Evolutionary conservation across 1,139 yeast species (phyloP).

Genomic region (Pichia sp.): DNA sequence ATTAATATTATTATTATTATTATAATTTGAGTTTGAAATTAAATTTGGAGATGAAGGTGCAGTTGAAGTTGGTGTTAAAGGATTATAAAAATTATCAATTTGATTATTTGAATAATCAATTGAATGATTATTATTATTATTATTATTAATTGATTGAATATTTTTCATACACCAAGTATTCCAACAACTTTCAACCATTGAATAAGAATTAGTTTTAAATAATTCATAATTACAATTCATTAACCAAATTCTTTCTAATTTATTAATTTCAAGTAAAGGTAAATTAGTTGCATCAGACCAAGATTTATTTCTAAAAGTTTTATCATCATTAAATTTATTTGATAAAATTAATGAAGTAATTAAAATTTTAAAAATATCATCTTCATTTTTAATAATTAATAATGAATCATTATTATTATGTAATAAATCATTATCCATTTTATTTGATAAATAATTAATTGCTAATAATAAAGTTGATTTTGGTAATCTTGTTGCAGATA

Average conservation of each 20-base stretch:
- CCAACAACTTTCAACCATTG: constrained; percentile 31
- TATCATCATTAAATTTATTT: constrained; percentile 93
- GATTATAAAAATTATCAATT: background rate
- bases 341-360: constrained; percentile 75
- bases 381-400: constrained; percentile 21
- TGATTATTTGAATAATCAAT: background rate
- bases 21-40: constrained; percentile 6
- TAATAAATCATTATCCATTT: constrained; percentile 30
- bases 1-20: background rate
- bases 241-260: constrained; percentile 73
- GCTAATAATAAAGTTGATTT: constrained; percentile 74
- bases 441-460: constrained; percentile 61
- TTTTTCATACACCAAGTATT: constrained; percentile 30
- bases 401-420: constrained; percentile 14
- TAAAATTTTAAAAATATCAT: constrained; percentile 54
- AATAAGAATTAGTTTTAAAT: constrained; percentile 30
- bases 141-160: constrained; percentile 6
- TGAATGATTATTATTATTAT: background rate
- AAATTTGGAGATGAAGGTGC: constrained; percentile 10
- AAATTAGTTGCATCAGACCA: constrained; percentile 96
- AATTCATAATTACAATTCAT: constrained; percentile 40
- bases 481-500: constrained; percentile 87
- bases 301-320: constrained; percentile 89
- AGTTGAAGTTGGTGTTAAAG: constrained; percentile 5
- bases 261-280: constrained; percentile 51